A percentile compares a stretch with the other conserved stretches of the same genome.
Conservation (phyloP, 2,329 filamentous ascomycete genomes). For the Botryotinia calthae region DNA sequence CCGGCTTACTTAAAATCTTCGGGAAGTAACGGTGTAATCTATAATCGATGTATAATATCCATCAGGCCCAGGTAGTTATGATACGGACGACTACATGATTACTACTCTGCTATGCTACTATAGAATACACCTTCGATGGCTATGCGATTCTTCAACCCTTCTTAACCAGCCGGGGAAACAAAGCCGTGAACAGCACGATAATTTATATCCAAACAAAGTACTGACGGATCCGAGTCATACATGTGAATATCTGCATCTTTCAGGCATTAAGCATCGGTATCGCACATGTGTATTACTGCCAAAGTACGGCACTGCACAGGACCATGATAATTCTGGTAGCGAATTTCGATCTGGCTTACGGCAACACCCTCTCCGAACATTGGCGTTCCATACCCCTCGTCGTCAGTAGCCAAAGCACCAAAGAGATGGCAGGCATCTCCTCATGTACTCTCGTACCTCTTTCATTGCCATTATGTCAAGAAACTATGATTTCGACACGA, state of each 20-base stretch:
- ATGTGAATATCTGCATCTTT: not conserved
- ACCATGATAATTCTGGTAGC: slow-evolving; percentile 8
- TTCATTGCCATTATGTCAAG: slow-evolving; percentile 5
- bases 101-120: slow-evolving; percentile 2
- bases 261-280: not conserved
- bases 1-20: not conserved
- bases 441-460: not conserved
- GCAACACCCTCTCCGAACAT: slow-evolving; percentile 3
- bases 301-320: slow-evolving; percentile 1
- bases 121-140: not conserved
- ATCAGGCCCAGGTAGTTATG: not conserved
- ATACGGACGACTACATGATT: not conserved
- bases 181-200: slow-evolving; percentile 8
- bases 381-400: slow-evolving; percentile 13
- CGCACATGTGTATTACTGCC: not conserved
- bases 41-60: not conserved
- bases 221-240: slow-evolving; percentile 8
- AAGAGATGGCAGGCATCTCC: not conserved
- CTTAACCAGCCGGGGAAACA: not conserved
- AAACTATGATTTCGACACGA: not conserved
- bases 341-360: slow-evolving; percentile 5
- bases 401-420: slow-evolving; percentile 1
- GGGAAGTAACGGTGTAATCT: slow-evolving; percentile 12
- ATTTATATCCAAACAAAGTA: slow-evolving; percentile 10
- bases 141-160: not conserved